These are phyloP conservation scores for Aspergillus bertholletiae DNA, from an alignment of 495 filamentous ascomycete species.

Conservation along the genomic window DNA sequence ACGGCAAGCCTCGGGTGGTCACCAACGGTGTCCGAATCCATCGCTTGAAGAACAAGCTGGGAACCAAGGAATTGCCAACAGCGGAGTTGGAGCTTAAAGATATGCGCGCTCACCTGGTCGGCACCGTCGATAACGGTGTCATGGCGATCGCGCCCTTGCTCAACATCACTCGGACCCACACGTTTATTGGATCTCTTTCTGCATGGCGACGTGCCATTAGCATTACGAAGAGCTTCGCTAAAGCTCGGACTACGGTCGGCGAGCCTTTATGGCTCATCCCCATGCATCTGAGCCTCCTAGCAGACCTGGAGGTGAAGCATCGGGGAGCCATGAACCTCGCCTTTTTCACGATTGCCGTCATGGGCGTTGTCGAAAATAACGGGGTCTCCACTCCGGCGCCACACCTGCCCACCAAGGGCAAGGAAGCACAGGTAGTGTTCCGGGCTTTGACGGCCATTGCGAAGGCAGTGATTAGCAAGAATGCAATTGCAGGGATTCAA, in stretches of 20 bases:
- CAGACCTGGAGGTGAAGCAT: constrained; percentile 50
- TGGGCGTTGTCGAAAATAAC: constrained; percentile 47
- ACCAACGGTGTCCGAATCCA: constrained; percentile 67
- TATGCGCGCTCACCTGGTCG: constrained; percentile 63
- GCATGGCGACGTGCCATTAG: constrained; percentile 59
- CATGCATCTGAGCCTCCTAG: constrained; percentile 59
- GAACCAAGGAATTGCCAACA: constrained; percentile 65
- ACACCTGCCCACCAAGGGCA: constrained; percentile 22
- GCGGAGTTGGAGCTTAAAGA: constrained; percentile 62
- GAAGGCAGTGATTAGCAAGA: constrained; percentile 61
- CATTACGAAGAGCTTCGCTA: constrained; percentile 57
- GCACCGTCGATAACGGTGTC: constrained; percentile 59
- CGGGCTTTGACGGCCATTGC: constrained; percentile 61
- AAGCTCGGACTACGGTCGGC: constrained; percentile 49
- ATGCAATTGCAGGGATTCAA: constrained; percentile 51
- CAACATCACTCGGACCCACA: constrained; percentile 67
- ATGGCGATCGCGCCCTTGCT: constrained; percentile 62
- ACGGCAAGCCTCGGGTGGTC: constrained; percentile 21
- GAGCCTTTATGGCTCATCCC: constrained; percentile 52
- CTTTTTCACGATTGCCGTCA: constrained; percentile 58
- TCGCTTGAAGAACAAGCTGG: constrained; percentile 67
- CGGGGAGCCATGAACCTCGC: constrained; percentile 55
- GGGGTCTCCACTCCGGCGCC: constrained; percentile 11
- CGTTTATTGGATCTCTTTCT: constrained; percentile 52
- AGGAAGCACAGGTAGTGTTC: constrained; percentile 47